phyloP scores from a whole-genome alignment of 1,284 basidiomycete genomes.

The Ceratobasidium sp. region DNA sequence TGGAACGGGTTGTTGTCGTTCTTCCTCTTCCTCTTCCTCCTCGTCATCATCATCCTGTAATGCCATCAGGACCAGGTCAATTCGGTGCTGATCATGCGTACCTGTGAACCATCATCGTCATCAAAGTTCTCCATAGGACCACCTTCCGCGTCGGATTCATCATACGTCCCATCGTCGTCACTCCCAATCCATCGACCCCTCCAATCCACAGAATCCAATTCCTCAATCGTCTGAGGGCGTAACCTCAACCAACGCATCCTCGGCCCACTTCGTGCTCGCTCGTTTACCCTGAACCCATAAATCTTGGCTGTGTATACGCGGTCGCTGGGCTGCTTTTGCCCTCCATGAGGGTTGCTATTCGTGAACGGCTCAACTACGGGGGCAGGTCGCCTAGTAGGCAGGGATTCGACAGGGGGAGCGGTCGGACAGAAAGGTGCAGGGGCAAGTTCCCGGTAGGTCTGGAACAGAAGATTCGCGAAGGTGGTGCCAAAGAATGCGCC shows the following conservation, averaged over 20 bases:
- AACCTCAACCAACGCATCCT: conserved; percentile 96
- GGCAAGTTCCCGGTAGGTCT: conserved; percentile 91
- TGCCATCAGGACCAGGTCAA: not conserved
- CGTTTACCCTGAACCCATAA: conserved; percentile 86
- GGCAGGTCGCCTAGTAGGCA: conserved; percentile 13
- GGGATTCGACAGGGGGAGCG: conserved; percentile 41
- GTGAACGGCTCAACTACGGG: conserved; percentile 60
- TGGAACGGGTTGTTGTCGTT: conserved; percentile 37
- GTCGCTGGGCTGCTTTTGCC: conserved; percentile 85
- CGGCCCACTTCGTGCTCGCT: conserved; percentile 88
- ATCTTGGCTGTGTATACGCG: conserved; percentile 93
- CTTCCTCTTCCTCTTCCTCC: conserved; percentile 42
- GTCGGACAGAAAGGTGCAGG: conserved; percentile 85
- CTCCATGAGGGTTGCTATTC: conserved; percentile 86
- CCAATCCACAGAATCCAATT: conserved; percentile 88
- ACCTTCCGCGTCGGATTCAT: conserved; percentile 50
- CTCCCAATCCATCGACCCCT: conserved; percentile 78
- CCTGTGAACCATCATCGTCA: conserved; percentile 60
- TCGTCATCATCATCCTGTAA: conserved; percentile 35
- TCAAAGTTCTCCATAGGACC: conserved; percentile 46
- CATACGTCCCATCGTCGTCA: conserved; percentile 62
- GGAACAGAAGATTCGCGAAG: conserved; percentile 97
- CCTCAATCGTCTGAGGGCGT: conserved; percentile 80
- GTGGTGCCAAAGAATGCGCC: conserved; percentile 99
- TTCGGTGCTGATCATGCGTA: not conserved